Base-by-base conservation (phyloP, 805 yeast species). In the Saccharomycopsis amapae region DNA sequence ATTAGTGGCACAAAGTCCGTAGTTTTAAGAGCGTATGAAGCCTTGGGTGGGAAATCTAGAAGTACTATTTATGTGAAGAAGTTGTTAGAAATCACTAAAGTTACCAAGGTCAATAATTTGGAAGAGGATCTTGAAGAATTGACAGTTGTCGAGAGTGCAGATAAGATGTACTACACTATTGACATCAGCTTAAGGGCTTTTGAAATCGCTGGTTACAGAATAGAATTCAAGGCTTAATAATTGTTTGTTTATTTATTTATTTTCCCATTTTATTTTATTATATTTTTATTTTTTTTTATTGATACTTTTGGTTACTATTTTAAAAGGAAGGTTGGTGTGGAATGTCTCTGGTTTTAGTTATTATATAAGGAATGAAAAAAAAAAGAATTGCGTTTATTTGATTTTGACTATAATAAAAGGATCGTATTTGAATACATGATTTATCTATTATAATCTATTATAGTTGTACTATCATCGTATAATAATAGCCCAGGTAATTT, bases 11-110 rank as follows among this genome's bases (percentile, higher is more conserved):
- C 67, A 41, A 72, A 71, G 54, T 72, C 80, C 7, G 65, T 86
- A 23, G 69, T 89, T 22, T 67, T 85, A 25, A 76, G 97, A 55
- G 72, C 87, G 1, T 90, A 88, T 63, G 98, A 90, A 59, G 67
- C 95, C 0, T 68, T 90, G 38, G 98, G 98, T 5, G 97, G 97
- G 38, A 67, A 68, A 44, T 69, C 84, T 1, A 58, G 56, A 3
- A 89, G 84, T 1, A 58, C 54, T 3, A 59, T 88, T 28, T 60
- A 59, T 17, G 66, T 82, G 28, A 62, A 64, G 17, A 51, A 51
- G 31, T 31, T 51, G 22, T 62, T 73, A 30, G 68, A 75, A 0
- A 58, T 79, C 30, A 63, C 58, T 18, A 62, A 65, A 44, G 79
- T 81, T 5, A 66, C 60, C 58, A 71, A 74, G 57, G 79, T 81